Conservation (phyloP, 2,329 filamentous ascomycete species). For the Colletotrichum acutatum region DNA sequence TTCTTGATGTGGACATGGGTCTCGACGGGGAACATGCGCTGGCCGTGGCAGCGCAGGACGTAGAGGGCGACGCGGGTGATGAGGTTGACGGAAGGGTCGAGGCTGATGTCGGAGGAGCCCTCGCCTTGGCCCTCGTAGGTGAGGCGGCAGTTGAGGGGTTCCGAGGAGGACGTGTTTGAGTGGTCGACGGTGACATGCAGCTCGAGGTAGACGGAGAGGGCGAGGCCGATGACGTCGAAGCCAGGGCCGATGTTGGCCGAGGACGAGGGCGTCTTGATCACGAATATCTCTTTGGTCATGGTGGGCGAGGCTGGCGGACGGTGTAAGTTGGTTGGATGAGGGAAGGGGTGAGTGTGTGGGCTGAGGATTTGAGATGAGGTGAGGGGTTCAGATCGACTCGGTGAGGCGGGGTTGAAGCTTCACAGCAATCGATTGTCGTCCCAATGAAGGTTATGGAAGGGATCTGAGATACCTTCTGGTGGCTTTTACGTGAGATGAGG, state of each 20-base stretch:
- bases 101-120: conserved; percentile 77
- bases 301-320: not conserved
- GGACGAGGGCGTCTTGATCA: conserved; percentile 88
- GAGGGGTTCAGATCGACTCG: not conserved
- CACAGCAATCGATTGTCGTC: not conserved
- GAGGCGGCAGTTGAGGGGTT: conserved; percentile 85
- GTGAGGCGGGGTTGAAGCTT: not conserved
- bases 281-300: conserved; percentile 66
- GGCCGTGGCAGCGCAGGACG: conserved; percentile 90
- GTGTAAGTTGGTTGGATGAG: conserved; percentile 18
- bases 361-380: not conserved
- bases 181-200: conserved; percentile 82
- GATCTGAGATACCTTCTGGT: not conserved
- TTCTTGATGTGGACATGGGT: conserved; percentile 96
- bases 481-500: not conserved
- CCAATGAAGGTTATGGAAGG: not conserved
- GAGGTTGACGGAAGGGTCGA: conserved; percentile 88
- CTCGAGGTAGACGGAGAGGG: conserved; percentile 93
- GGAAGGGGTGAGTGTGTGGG: not conserved
- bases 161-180: conserved; percentile 60
- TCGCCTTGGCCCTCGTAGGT: conserved; percentile 89
- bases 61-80: conserved; percentile 95
- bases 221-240: conserved; percentile 97
- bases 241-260: conserved; percentile 98
- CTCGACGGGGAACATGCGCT: conserved; percentile 83